A percentile compares a stretch with the other conserved stretches of the same genome.
These are phyloP conservation scores for Coemansia sp. DNA, from an alignment of 192 early-diverging fungal genomes.

Conservation along the genomic window DNA sequence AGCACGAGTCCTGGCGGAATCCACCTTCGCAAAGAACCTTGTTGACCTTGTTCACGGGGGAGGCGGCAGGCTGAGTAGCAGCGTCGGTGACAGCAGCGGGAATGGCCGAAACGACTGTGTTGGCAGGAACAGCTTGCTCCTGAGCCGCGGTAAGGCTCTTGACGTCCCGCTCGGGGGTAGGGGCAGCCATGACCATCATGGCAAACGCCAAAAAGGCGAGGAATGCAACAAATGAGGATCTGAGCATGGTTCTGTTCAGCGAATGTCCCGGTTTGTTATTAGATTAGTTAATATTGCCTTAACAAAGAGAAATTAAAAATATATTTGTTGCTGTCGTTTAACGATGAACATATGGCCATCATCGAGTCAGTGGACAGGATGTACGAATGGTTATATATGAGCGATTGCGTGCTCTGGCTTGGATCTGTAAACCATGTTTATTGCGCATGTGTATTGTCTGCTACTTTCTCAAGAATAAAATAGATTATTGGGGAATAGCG, in stretches of 20 bases:
- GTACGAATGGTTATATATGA: neutral
- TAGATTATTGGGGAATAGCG: neutral
- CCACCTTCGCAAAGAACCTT: conserved; percentile 33
- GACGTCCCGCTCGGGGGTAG: conserved; percentile 6
- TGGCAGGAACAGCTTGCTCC: conserved; percentile 4
- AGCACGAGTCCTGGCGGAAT: conserved; percentile 20
- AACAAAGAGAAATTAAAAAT: neutral
- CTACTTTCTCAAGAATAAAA: neutral
- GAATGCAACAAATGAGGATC: conserved; percentile 35
- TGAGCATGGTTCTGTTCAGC: conserved; percentile 25
- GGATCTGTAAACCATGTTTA: neutral
- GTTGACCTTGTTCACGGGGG: conserved; percentile 7
- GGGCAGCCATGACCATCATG: conserved; percentile 51
- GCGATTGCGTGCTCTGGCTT: neutral
- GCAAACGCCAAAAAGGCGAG: conserved; percentile 38
- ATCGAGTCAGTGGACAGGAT: neutral
- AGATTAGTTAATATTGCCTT: conserved; percentile 10
- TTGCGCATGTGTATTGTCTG: neutral
- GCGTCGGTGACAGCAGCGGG: conserved; percentile 10
- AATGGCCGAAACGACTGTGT: neutral
- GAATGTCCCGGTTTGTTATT: neutral
- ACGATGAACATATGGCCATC: neutral
- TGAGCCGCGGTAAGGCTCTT: conserved; percentile 8
- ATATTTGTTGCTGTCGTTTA: neutral
- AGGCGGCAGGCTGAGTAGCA: neutral